Base-by-base conservation (phyloP, 495 filamentous ascomycete genomes). In the Staphylotrichum longicolle region DNA sequence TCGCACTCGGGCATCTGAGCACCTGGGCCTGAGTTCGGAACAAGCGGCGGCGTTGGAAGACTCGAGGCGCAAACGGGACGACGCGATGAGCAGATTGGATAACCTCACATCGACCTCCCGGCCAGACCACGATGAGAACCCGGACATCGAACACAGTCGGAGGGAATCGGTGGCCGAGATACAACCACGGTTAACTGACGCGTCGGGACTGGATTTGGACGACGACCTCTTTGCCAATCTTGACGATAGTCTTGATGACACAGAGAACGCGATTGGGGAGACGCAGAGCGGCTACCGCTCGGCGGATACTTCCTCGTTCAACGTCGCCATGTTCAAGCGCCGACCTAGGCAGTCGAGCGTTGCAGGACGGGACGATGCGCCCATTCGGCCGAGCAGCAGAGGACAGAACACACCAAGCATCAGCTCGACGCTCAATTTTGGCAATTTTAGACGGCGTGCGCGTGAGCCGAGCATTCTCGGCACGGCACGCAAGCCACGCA, bases 401-500 rank as follows among this genome's bases (percentile, higher is more conserved):
- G 77, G 78, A 5, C 65, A 68, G 10, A 77, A 70, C 51, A 82
- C 79, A 11, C 76, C 77, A n/a, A 76, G 68, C 57, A 62, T 77
- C 32, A 76, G 72, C 60, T 75, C 74, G 3, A 73, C 72, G 9
- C 71, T 82, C 37, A 80, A 76, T 54, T 70, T 82, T 14, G 75
- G 78, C n/a, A 51, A 68, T 8, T 82, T 82, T 62, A 77, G 70
- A 61, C 67, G 77, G 20, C 72, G 79, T 11, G 70, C 68, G 11
- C 76, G 79, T 32, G 78, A 80, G 62, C 78, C 75, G 2, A 80
- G 78, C 61, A 80, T 82, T 45, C 70, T 82, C 4, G 76, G 76
- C 1, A 78, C 77, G 0, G 68, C 67, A 4, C 73, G 72, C 57
- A 79, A 77, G 58, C 69, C 73, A 2, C 71, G 63, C 33, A 37